Base-by-base conservation (phyloP, 2,329 filamentous ascomycete genomes). In the Dichotomopilus funicola region DNA sequence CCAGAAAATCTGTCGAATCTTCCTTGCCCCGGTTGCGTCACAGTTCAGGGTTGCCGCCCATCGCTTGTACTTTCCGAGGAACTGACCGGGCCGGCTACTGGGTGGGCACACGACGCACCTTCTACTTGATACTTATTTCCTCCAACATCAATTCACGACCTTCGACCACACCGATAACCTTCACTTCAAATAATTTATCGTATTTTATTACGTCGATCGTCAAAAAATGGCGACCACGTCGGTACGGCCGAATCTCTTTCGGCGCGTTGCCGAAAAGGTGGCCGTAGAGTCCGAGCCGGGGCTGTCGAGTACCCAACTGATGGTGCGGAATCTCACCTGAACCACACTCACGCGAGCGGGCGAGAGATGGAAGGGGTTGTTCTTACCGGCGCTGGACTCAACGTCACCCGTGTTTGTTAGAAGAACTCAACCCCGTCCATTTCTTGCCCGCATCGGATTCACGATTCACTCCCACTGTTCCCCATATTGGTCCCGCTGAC, bases 201-300 rank as follows among this genome's bases (percentile, higher is more conserved):
- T n/a, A 10, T 1, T 13, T 9, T 7, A 4, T 13, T 7, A 10
- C 33, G 5, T 4, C 44, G 27, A 48, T 27, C 36, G 7, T 10
- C 44, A 42, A 19, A 4, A 6, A 44, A 5, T 40, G 40, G 40
- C 36, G 19, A 48, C 49, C 37, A 73, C 70, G 69, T 56, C 64
- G 55, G 65, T 67, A 61, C 67, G 69, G 48, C 56, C 51, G 64
- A 70, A 56, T 67, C 62, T 56, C 56, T 38, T 71, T 68, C 71
- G 72, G 61, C 68, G 70, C 59, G 74, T 75, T 70, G 70, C 71
- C 54, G 70, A 80, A 43, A 91, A 82, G 75, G 68, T 91, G 55
- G 84, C 87, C 46, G 88, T 94, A 56, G 79, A 87, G 54, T 74
- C 80, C 53, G 91, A 95, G 71, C 82, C 86, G 1, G 89, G 89